Conservation (phyloP, 768 basidiomycete species). For the Galerina marginata region DNA sequence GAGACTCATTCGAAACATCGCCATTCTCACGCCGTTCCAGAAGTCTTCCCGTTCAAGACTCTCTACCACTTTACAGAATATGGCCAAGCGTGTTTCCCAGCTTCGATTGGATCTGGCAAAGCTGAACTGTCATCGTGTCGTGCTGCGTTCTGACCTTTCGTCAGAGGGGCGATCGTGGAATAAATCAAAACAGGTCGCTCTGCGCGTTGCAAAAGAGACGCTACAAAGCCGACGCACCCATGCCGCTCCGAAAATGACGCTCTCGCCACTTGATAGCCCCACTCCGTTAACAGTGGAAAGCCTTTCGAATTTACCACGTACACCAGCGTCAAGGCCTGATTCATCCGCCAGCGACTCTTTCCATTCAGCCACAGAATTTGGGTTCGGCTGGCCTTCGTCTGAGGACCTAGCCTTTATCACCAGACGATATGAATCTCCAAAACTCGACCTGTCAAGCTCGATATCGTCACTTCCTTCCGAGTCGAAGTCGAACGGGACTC, state of each 20-base stretch:
- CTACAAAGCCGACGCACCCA: slow-evolving; percentile 51
- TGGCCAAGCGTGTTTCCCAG: slow-evolving; percentile 68
- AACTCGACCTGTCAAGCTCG: slow-evolving; percentile 33
- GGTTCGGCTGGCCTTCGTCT: slow-evolving; percentile 51
- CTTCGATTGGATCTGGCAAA: slow-evolving; percentile 77
- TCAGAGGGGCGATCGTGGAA: slow-evolving; percentile 72
- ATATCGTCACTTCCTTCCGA: slow-evolving; percentile 33
- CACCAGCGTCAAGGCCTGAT: slow-evolving; percentile 43
- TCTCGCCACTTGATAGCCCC: slow-evolving; percentile 36
- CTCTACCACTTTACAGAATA: slow-evolving; percentile 57
- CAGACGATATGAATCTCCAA: slow-evolving; percentile 39
- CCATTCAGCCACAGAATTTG: slow-evolving; percentile 69
- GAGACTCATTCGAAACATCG: slow-evolving; percentile 80
- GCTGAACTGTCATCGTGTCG: slow-evolving; percentile 74
- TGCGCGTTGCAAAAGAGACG: slow-evolving; percentile 73
- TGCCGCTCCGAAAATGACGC: slow-evolving; percentile 41
- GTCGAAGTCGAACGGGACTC: slow-evolving; percentile 23
- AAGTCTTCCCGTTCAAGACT: slow-evolving; percentile 82
- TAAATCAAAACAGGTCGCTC: slow-evolving; percentile 69
- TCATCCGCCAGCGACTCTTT: slow-evolving; percentile 64
- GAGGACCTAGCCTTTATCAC: slow-evolving; percentile 43
- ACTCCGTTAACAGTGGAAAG: slow-evolving; percentile 21
- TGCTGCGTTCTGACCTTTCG: slow-evolving; percentile 77
- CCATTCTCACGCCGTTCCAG: slow-evolving; percentile 87
- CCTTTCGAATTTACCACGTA: background rate